Base-by-base conservation (phyloP, 2,329 filamentous ascomycete genomes). In the Cytospora schulzeri region DNA sequence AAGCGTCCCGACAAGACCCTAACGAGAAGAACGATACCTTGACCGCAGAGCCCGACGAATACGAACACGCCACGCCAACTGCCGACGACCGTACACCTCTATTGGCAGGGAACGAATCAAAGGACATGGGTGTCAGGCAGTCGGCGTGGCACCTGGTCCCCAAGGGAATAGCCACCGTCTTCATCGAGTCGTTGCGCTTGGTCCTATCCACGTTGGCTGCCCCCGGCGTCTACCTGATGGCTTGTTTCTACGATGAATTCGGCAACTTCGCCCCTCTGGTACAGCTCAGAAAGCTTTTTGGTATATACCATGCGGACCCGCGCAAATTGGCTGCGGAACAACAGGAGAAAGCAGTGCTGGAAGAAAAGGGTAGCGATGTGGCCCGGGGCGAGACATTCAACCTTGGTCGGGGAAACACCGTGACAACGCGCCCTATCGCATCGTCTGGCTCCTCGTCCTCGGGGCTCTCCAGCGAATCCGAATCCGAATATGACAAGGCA, bases 211-310 rank as follows among this genome's bases (percentile, higher is more conserved):
- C 91, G 17, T 79, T 98, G 66, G 85, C 90, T 29, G 88, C 90
- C 26, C 94, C 94, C 1, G 91, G 89, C 22, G 85, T 93, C 57
- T 97, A 94, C 77, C 78, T 97, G 63, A 86, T 93, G 66, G 89
- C 91, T 69, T 93, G 86, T 73, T 90, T 98, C 71, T 94, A 91
- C 78, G 89, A 96, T 72, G 88, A 92, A 54, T 80, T 91, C 64
- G 92, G 92, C 58, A 82, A 82, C 58, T 96, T 96, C 75, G 90
- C 92, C 60, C 86, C 92, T n/a, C 78, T 95, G 65, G 79, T 88
- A 57, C 93, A 92, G 65, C 77, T 95, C 52, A 84, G 85, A 73
- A 89, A 84, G 72, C 80, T 94, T 29, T 84, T 86, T 67, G 82
- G 83, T 57, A 70, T 77, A 38, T 77, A 79, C 66, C 76, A 75